Evolutionary conservation across 2,329 filamentous ascomycete genomes (phyloP), one percentile per base, ranked within the genome.

Genomic region (Tolypocladium pustulatum): DNA sequence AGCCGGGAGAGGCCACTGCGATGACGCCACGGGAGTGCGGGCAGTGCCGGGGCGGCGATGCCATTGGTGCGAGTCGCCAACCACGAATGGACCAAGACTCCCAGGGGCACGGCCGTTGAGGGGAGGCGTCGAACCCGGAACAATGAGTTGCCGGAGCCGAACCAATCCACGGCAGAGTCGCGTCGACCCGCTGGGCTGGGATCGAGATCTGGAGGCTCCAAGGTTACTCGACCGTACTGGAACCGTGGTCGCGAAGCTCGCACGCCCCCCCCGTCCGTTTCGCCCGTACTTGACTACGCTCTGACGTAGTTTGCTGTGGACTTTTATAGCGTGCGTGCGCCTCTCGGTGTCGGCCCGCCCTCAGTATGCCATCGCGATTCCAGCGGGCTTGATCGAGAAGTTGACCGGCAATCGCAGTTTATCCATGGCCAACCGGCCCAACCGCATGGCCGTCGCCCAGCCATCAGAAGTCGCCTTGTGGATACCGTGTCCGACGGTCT

Each of bases 1-100:
- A 25, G 40, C 43, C 68, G 64, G 66, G 63, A 62, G 63, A 60
- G 67, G 62, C 37, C 37, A 32, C 25, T 52, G 20, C 20, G 20
- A 10, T n/a, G 30, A 52, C 49, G 49, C 49, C 49, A 34, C 30
- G 49, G 49, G 49, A 52, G 49, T 52, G 49, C 27, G 17, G 49
- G 20, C 49, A 52, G 27, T n/a, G 27, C 49, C 17, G 49, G 17
- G 27, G 8, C 49, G 62, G 60, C 59, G 59, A 67, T 68, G 38
- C 41, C 32, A 56, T 49, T 56, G 55, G 55, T 12, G 22, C 38
- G 37, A 34, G 32, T 40, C n/a, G 40, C 13, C 40, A 20, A 55
- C 37, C 34, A 49, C 13, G 38, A 43, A 55, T 30, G 34, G 38
- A 25, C 36, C 49, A 30, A 32, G 46, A 20, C 46, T 1, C 3